Evolutionary conservation across 352 stramenopile genomes (phyloP).

Genomic region (Phytophthora brassicae): DNA sequence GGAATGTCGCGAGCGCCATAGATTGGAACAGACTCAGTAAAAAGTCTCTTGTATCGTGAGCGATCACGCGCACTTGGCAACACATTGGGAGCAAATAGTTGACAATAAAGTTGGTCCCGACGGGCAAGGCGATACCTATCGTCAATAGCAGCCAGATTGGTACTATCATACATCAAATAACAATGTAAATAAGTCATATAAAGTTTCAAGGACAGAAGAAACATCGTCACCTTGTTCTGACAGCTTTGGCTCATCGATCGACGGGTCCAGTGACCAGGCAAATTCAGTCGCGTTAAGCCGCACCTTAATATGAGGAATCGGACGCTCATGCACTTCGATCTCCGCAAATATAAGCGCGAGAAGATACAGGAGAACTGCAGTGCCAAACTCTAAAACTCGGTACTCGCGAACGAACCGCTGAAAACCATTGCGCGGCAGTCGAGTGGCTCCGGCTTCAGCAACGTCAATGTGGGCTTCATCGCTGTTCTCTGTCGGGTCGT

Average conservation of each 20-base stretch:
- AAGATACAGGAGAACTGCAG: slow-evolving; percentile 45
- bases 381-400: slow-evolving; percentile 61
- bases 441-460: slow-evolving; percentile 6
- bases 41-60: slow-evolving; percentile 71
- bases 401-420: slow-evolving; percentile 36
- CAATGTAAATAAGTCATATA: neutral
- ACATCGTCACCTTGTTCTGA: slow-evolving; percentile 37
- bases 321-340: slow-evolving; percentile 58
- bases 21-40: slow-evolving; percentile 54
- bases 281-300: slow-evolving; percentile 41
- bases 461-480: slow-evolving; percentile 15
- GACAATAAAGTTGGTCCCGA: slow-evolving; percentile 46
- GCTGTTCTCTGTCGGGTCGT: slow-evolving; percentile 14
- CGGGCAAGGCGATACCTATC: slow-evolving; percentile 29
- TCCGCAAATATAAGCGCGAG: slow-evolving; percentile 51
- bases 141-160: slow-evolving; percentile 42
- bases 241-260: slow-evolving; percentile 50
- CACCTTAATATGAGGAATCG: slow-evolving; percentile 54
- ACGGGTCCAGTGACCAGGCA: slow-evolving; percentile 51
- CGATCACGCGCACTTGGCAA: slow-evolving; percentile 45
- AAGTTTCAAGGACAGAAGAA: neutral
- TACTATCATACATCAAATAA: slow-evolving; percentile 28
- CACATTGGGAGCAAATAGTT: slow-evolving; percentile 52
- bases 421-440: neutral
- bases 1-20: slow-evolving; percentile 36